A percentile compares a stretch with the other conserved stretches of the same genome.
phyloP scores from a whole-genome alignment of 2,329 filamentous ascomycete species.

The Anthostomella pinea region DNA sequence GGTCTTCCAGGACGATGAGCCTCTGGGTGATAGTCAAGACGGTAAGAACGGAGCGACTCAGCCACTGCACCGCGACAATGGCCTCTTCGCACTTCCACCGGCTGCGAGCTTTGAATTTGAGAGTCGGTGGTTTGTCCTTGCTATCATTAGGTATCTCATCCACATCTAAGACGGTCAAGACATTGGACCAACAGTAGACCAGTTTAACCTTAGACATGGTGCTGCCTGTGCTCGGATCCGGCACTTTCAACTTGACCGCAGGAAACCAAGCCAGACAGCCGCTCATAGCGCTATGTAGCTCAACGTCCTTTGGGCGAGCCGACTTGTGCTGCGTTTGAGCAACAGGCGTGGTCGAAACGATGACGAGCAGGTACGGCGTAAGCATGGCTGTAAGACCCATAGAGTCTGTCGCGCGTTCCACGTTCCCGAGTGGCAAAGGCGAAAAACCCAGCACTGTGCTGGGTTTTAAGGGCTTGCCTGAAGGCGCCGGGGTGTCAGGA shows the following conservation, averaged over 20 bases:
- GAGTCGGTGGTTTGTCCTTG: conserved; percentile 71
- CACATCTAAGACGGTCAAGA: conserved; percentile 90
- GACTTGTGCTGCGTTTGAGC: conserved; percentile 97
- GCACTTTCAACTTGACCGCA: conserved; percentile 83
- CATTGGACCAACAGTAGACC: conserved; percentile 97
- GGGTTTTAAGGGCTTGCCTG: conserved; percentile 73
- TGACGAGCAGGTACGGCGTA: conserved; percentile 91
- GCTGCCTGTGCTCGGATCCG: conserved; percentile 63
- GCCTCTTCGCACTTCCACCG: conserved; percentile 93
- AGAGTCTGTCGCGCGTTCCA: conserved; percentile 80
- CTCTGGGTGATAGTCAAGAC: conserved; percentile 93
- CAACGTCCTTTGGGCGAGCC: conserved; percentile 84
- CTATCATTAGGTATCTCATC: conserved; percentile 67
- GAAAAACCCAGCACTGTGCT: conserved; percentile 94
- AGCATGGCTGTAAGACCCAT: conserved; percentile 93
- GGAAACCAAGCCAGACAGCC: conserved; percentile 97
- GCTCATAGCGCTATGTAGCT: conserved; percentile 85
- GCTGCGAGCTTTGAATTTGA: conserved; percentile 79
- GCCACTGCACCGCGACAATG: conserved; percentile 95
- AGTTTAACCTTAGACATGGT: conserved; percentile 79
- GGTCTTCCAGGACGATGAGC: conserved; percentile 87
- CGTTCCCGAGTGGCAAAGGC: conserved; percentile 87
- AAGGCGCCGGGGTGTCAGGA: conserved; percentile 63
- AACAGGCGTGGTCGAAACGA: conserved; percentile 94
- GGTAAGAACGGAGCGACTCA: conserved; percentile 87